Evolutionary conservation across 139 green algal species (phyloP), one percentile per base, ranked within the genome.

Genomic region (Chlorella sp.): DNA sequence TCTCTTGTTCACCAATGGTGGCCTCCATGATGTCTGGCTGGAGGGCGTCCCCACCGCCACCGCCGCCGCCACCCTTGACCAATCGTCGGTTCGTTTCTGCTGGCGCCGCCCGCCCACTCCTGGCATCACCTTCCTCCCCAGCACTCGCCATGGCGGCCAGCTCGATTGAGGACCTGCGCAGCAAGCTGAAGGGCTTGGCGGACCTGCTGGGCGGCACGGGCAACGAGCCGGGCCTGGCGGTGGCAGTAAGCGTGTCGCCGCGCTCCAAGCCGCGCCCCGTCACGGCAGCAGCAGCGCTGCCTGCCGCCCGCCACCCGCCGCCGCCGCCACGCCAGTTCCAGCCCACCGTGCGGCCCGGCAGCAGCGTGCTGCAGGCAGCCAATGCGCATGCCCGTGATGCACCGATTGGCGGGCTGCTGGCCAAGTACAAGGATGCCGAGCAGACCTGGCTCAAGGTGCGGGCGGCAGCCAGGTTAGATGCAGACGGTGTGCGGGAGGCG

Each of bases 401-500:
- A 30, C 57, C 76, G 2, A 63, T 82, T 17, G 56, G 57, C 25
- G 60, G 76, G 0, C 60, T 82, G 57, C 76, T 82, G 34, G 21
- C n/a, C 25, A 71, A 72, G 56, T 82, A 82, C 28, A 26, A 39
- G 15, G 76, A 82, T 60, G 76, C 76, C 62, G 76, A 82, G 60
- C 51, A 56, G 9, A 9, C n/a, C 3, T 82, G 76, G 76, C 57
- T 82, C 57, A 82, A 82, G 76, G 76, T 82, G 36, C 39, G 70
- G 13, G 47, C 51, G 30, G 20, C 39, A 18, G 41, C 0, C 39
- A 3, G 7, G 39, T 9, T 51, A 9, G 44, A 9, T 9, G 44
- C 44, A n/a, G n/a, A n/a, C n/a, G n/a, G 17, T 9, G 0, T 56
- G 71, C 25, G 26, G 15, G 34, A 36, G 39, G 39, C 38, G 25